Evolutionary conservation across 805 yeast species (phyloP), one percentile per base, ranked within the genome.

Genomic region (Candida palmyrensis): DNA sequence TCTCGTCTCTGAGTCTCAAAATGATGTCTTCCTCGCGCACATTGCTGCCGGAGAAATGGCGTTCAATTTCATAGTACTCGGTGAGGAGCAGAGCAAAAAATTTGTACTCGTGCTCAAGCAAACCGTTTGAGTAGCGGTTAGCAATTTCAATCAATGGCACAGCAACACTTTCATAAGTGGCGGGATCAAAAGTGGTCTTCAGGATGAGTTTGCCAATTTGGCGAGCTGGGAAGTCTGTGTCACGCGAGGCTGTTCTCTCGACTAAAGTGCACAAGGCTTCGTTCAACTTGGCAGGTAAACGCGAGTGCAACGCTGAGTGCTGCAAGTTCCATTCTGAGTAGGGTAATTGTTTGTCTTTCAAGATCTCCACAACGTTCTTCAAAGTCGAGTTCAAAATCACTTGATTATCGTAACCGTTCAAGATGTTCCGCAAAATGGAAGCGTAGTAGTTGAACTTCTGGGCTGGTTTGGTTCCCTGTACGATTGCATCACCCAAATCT

Each of bases 351-450:
- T 79, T 82, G 52, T 87, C 77, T 53, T 82, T 77, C 62, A 94
- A 68, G 11, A 84, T 79, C 35, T 73, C 79, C 41, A 83, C 73
- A 48, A 89, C 68, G 39, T 72, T 78, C 50, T 78, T 76, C 50
- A 92, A 73, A 20, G 96, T 82, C 11, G 84, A 68, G 47, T 80
- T 81, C 95, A 92, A 77, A 42, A 89, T 85, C 43, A 87, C 94
- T 66, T 90, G 97, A 64, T 92, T 90, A 57, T 94, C 98, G 50
- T 75, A 92, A 43, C 99, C 99, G 31, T 73, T 72, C 55, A 94
- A 71, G 42, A 89, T 90, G 62, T 89, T 82, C 44, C 74, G 65
- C 57, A 92, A 69, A 40, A 85, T 76, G 4, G 74, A 55, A 30
- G 77, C 59, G 44, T 76, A 59, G 19, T 72, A 65, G 38, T 70